phyloP scores from a whole-genome alignment of 345 rosid genomes.

The Eucalyptus regnans region DNA sequence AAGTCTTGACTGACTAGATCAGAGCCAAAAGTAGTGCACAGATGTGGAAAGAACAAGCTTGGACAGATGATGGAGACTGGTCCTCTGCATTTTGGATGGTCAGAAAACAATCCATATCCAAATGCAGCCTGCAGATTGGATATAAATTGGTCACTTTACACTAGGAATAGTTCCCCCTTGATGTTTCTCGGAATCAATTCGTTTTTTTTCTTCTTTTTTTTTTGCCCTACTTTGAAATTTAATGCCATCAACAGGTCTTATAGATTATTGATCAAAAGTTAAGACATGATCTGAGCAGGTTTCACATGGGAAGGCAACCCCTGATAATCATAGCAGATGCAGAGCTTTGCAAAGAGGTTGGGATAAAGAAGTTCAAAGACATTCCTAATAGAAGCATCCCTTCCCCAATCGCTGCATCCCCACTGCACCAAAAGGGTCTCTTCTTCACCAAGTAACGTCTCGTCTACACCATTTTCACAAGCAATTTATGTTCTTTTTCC shows the following conservation, averaged over 20 bases:
- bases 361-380: conserved; percentile 82
- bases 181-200: background rate
- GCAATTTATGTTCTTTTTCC: background rate
- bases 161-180: background rate
- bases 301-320: conserved; percentile 98
- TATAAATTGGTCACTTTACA: background rate
- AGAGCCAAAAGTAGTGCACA: background rate
- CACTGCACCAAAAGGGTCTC: conserved; percentile 92
- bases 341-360: conserved; percentile 83
- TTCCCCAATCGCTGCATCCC: conserved; percentile 86
- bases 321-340: conserved; percentile 73
- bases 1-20: background rate
- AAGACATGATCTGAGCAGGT: conserved; percentile 27
- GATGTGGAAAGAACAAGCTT: background rate
- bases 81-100: background rate
- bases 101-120: background rate
- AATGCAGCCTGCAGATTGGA: background rate
- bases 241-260: background rate
- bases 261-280: background rate
- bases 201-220: background rate
- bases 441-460: conserved; percentile 69
- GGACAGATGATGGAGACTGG: background rate
- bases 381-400: conserved; percentile 85
- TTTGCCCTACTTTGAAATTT: background rate
- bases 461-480: background rate